These are phyloP conservation scores for Populus hybrid DNA, from an alignment of 441 rosid genomes.

Conservation along the genomic window DNA sequence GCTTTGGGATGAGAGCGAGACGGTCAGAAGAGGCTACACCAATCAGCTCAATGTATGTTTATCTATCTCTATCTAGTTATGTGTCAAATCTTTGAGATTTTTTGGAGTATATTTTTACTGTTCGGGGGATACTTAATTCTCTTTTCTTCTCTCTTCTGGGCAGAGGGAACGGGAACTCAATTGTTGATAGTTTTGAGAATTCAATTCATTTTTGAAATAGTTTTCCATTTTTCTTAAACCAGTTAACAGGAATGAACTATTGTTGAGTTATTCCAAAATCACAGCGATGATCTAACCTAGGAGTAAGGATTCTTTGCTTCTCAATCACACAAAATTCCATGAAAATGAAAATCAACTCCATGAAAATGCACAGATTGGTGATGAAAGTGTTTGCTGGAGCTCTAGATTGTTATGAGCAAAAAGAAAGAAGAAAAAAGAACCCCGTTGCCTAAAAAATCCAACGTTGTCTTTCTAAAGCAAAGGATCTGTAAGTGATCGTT, in stretches of 20 bases:
- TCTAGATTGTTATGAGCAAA: background rate
- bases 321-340: background rate
- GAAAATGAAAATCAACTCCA: background rate
- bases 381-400: background rate
- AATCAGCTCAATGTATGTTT: constrained; percentile 70
- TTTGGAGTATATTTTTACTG: background rate
- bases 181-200: background rate
- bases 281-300: background rate
- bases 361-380: background rate
- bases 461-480: too few relatives aligned
- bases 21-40: constrained; percentile 60
- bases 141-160: background rate
- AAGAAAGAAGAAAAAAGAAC: too few relatives aligned
- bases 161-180: background rate
- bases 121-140: too few relatives aligned
- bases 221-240: background rate
- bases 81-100: background rate
- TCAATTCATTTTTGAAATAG: background rate
- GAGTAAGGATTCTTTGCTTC: background rate
- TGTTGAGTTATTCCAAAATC: background rate
- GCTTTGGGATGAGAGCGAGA: constrained; percentile 86
- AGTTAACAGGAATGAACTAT: background rate
- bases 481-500: too few relatives aligned
- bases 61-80: background rate
- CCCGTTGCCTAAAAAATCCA: too few relatives aligned